Conservation (phyloP, 768 basidiomycete genomes). For the Collybia sordida region DNA sequence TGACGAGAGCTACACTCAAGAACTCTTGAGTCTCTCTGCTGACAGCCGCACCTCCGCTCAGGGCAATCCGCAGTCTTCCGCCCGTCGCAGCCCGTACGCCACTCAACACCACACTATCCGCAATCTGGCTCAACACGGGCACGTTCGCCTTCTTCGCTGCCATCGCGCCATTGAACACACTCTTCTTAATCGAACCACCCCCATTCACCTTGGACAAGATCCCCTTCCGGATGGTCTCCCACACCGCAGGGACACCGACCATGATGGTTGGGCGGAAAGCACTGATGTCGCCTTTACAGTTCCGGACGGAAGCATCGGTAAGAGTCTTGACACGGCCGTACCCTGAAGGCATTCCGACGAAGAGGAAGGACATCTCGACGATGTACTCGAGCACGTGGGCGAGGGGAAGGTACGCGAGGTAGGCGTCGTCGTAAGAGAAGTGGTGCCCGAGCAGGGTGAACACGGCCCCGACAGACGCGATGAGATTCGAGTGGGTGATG, state of each 20-base stretch:
- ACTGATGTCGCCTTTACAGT: conserved; percentile 81
- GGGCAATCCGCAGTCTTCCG: conserved; percentile 75
- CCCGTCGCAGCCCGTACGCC: conserved; percentile 83
- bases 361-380: conserved; percentile 79
- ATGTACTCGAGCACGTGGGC: conserved; percentile 96
- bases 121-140: conserved; percentile 64
- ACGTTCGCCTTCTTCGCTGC: conserved; percentile 69
- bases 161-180: conserved; percentile 79
- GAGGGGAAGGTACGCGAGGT: conserved; percentile 90
- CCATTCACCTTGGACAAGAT: conserved; percentile 80
- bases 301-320: conserved; percentile 89
- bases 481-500: conserved; percentile 83
- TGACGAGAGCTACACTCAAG: conserved; percentile 76
- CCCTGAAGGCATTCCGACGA: conserved; percentile 78
- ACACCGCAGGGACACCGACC: conserved; percentile 94
- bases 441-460: conserved; percentile 68
- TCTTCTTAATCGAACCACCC: conserved; percentile 65
- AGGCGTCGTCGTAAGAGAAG: conserved; percentile 58
- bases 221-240: conserved; percentile 97
- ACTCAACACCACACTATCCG: conserved; percentile 75
- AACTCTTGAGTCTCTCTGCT: conserved; percentile 90
- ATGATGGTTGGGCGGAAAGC: conserved; percentile 86
- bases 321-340: conserved; percentile 96
- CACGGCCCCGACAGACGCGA: conserved; percentile 86
- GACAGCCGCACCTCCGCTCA: conserved; percentile 87